Evolutionary conservation across 2,329 filamentous ascomycete species (phyloP).

Genomic region (Colletotrichum lupini): DNA sequence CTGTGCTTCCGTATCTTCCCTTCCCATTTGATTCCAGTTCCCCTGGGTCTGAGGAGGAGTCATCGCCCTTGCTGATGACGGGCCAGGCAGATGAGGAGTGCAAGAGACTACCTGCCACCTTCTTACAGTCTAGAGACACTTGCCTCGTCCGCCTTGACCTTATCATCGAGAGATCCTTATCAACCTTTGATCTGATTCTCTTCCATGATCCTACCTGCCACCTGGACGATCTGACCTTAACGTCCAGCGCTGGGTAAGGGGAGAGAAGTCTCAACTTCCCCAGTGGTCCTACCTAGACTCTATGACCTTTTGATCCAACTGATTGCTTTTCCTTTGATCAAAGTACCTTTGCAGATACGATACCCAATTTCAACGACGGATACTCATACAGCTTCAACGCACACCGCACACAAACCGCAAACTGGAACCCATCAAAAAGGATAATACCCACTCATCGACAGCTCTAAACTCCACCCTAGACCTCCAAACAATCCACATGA

Average conservation of each 20-base stretch:
- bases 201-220: not conserved
- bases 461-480: not conserved
- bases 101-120: not conserved
- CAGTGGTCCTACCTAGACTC: not conserved
- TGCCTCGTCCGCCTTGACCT: not conserved
- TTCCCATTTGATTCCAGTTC: not conserved
- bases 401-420: not conserved
- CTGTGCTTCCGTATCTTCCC: not conserved
- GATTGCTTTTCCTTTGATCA: not conserved
- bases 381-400: not conserved
- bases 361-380: not conserved
- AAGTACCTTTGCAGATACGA: not conserved
- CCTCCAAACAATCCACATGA: slow-evolving; percentile 25
- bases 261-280: not conserved
- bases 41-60: not conserved
- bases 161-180: not conserved
- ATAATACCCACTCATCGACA: not conserved
- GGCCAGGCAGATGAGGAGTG: not conserved
- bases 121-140: not conserved
- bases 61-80: not conserved
- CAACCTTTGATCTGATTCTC: not conserved
- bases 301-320: not conserved
- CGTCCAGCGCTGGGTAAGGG: slow-evolving; percentile 1
- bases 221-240: not conserved
- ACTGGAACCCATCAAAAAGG: not conserved